These are phyloP conservation scores for Exophiala aquamarina DNA, from an alignment of 2,329 filamentous ascomycete genomes.

Conservation along the genomic window DNA sequence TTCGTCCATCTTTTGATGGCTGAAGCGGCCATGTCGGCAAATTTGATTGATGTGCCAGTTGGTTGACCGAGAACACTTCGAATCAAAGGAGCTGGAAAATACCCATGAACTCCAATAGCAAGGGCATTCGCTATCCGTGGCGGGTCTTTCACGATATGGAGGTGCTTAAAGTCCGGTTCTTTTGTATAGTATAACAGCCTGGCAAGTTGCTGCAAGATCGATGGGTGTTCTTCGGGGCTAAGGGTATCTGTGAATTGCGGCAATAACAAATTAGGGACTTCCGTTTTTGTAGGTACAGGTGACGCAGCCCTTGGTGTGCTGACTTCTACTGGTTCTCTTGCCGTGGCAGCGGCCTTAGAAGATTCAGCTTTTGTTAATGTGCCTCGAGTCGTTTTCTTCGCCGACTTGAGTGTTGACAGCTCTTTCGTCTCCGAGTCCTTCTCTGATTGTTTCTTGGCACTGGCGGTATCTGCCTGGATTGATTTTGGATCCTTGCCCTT, in stretches of 20 bases:
- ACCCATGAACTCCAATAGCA: conserved; percentile 90
- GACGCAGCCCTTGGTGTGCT: conserved; percentile 26
- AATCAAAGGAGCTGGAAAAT: conserved; percentile 83
- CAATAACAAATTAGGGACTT: conserved; percentile 48
- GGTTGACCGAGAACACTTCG: conserved; percentile 92
- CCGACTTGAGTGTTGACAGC: conserved; percentile 24
- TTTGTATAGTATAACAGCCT: conserved; percentile 50
- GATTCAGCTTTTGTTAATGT: conserved; percentile 20
- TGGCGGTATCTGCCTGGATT: neutral
- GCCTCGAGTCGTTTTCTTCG: conserved; percentile 29
- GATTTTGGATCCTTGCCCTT: conserved; percentile 8
- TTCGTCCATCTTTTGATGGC: conserved; percentile 83
- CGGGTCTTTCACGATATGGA: conserved; percentile 67
- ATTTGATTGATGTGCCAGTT: conserved; percentile 90
- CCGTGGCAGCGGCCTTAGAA: conserved; percentile 27
- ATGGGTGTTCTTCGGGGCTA: conserved; percentile 50
- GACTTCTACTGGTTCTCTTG: conserved; percentile 23
- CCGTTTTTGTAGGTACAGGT: conserved; percentile 29
- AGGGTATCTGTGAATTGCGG: conserved; percentile 50
- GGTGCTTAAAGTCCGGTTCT: conserved; percentile 64
- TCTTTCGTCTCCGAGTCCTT: conserved; percentile 1
- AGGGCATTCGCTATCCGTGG: conserved; percentile 80
- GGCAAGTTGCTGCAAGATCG: conserved; percentile 60
- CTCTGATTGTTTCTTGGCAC: conserved; percentile 7
- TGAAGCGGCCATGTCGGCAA: conserved; percentile 81